Base-by-base conservation (phyloP, 2,329 filamentous ascomycete genomes). In the Talaromyces marneffei region DNA sequence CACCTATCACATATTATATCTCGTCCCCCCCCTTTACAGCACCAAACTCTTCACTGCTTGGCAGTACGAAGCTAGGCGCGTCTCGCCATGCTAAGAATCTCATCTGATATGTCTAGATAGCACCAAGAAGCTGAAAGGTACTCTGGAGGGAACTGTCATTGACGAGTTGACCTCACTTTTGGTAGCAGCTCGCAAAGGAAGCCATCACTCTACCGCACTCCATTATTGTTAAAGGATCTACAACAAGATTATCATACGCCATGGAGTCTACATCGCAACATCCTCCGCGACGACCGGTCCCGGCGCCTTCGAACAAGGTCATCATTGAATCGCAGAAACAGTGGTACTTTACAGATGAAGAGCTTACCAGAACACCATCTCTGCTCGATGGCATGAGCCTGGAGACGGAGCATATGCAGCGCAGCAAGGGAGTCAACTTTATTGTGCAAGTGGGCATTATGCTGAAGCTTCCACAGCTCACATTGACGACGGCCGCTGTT, bases 361-460 rank as follows among this genome's bases (percentile, higher is more conserved):
- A 99, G 77, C 83, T 96, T 27, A 78, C 85, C 58, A 90, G 88
- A 71, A 89, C 91, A 6, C 94, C 94, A 0, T 94, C 91, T 57
- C 87, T 95, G 62, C 77, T 92, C 14, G 90, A 96, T 67, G 93
- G 93, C 23, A 85, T 97, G 72, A 75, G 85, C 8, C 82, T 87
- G 3, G 84, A 87, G 31, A 87, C 94, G 71, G 94, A 97, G 78
- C 83, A 91, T 64, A 83, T 89, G 66, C 83, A 90, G 62, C 86
- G 94, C 60, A 88, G 90, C 63, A 97, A 97, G 74, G 93, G 94
- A 52, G 88, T 97, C 71, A 96, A 96, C 74, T 99, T 99, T 77
- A 96, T 99, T 69, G 88, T 91, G 65, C 92, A 97, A 75, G 91
- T 93, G 48, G 94, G 93, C 65, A 91, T 96, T 66, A 87, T 96